Evolutionary conservation across 2,329 filamentous ascomycete species (phyloP).

Genomic region (Aureobasidium vineae): DNA sequence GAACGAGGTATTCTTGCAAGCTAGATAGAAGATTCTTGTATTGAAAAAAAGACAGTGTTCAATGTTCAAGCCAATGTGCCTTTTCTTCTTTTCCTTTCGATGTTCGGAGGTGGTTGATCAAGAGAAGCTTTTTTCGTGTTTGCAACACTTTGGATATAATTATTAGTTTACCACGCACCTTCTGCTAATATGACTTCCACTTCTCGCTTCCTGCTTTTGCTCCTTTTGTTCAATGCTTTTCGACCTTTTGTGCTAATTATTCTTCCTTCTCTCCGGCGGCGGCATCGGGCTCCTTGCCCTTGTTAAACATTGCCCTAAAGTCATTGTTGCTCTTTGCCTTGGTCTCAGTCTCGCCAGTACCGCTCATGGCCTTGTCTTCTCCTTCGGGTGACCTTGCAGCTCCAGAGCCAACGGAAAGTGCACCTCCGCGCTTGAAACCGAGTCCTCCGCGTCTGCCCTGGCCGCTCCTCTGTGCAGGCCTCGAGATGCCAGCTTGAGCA

Average conservation of each 20-base stretch:
- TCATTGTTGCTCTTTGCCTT: conserved; percentile 56
- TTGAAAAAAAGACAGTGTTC: not conserved
- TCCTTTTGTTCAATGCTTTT: not conserved
- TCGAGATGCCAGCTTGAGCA: conserved; percentile 38
- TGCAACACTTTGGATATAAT: not conserved
- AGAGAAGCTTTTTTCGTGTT: not conserved
- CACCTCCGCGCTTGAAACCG: conserved; percentile 48
- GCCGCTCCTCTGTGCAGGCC: conserved; percentile 48
- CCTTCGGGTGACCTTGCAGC: conserved; percentile 31
- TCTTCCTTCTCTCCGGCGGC: conserved; percentile 5
- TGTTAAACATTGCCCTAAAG: conserved; percentile 56
- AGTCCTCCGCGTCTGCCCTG: conserved; percentile 48
- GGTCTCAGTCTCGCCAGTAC: conserved; percentile 5
- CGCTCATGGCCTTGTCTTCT: conserved; percentile 22
- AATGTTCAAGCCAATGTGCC: not conserved
- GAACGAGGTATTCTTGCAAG: not conserved
- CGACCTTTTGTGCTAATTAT: not conserved
- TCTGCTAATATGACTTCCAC: not conserved
- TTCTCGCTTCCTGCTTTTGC: not conserved
- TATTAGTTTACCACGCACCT: not conserved
- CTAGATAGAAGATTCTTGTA: not conserved
- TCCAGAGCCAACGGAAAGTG: conserved; percentile 31
- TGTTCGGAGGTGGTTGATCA: not conserved
- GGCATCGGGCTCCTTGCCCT: conserved; percentile 36
- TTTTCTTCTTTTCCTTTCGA: not conserved